These are phyloP conservation scores for Rhodosporidiobolus sp. DNA, from an alignment of 768 basidiomycete genomes.

Conservation along the genomic window DNA sequence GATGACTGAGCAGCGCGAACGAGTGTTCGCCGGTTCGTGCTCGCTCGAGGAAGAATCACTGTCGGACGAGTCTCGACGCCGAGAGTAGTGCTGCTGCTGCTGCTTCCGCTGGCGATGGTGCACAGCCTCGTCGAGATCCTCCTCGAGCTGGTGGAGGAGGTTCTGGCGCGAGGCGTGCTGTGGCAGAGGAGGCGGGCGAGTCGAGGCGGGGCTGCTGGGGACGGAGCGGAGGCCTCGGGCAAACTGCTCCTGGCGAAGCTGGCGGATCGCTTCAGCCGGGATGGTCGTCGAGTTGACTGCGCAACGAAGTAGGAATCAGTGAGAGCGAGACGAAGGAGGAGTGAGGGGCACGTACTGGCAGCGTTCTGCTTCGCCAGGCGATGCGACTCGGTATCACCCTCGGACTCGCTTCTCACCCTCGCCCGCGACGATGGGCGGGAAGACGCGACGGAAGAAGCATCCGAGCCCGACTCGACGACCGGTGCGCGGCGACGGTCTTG, in stretches of 20 bases:
- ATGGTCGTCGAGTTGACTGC: constrained; percentile 18
- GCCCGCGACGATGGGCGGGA: constrained; percentile 10
- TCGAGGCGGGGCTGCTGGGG: constrained; percentile 7
- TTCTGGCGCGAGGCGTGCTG: neutral
- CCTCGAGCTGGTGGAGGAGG: neutral
- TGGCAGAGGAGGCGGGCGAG: neutral
- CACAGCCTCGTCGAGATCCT: neutral
- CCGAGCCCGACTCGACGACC: constrained; percentile 1
- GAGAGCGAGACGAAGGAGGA: neutral
- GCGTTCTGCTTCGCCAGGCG: constrained; percentile 17
- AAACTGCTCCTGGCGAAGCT: constrained; percentile 4
- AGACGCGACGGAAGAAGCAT: constrained; percentile 1
- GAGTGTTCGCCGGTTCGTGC: neutral
- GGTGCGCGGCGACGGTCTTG: neutral
- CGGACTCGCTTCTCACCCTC: constrained; percentile 17
- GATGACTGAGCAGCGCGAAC: neutral
- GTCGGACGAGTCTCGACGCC: neutral
- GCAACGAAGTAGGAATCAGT: neutral
- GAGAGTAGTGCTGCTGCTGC: too few relatives aligned
- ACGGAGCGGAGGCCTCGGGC: neutral
- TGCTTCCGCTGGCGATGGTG: neutral
- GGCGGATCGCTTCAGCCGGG: neutral
- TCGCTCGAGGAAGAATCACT: neutral
- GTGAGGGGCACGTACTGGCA: neutral
- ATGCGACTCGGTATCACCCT: constrained; percentile 11